A percentile compares a stretch with the other conserved stretches of the same genome.
phyloP scores from a whole-genome alignment of 768 basidiomycete species.

The Crassisporium funariophilum region DNA sequence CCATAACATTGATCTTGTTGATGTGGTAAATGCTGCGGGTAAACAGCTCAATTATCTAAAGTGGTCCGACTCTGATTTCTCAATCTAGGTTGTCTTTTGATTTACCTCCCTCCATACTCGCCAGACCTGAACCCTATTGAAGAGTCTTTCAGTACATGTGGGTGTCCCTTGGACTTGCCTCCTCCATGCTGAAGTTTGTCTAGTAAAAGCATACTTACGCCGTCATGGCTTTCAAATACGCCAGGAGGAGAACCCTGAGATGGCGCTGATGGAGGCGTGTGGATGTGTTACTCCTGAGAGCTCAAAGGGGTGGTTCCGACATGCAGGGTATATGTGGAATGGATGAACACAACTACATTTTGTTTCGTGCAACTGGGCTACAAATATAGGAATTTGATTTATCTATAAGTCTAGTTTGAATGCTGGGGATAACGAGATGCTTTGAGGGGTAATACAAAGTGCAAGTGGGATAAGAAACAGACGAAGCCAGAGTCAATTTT shows the following conservation, averaged over 20 bases:
- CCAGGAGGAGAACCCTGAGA: constrained; percentile 10
- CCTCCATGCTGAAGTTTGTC: background rate
- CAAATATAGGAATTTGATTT: too few relatives aligned
- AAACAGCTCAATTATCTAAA: background rate
- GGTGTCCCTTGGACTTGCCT: background rate
- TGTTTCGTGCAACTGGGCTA: too few relatives aligned
- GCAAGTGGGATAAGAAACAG: background rate
- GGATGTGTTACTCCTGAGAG: constrained; percentile 21
- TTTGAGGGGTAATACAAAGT: background rate
- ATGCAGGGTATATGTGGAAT: constrained; percentile 24
- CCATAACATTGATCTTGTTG: constrained; percentile 22
- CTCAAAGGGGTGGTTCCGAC: constrained; percentile 19
- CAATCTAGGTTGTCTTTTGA: constrained; percentile 17
- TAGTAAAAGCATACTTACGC: constrained; percentile 12
- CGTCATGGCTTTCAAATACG: constrained; percentile 8
- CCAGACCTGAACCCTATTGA: constrained; percentile 39
- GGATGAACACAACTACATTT: background rate
- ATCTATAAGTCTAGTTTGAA: too few relatives aligned
- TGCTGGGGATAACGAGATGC: too few relatives aligned
- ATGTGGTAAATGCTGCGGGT: constrained; percentile 22
- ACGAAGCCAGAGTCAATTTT: too few relatives aligned
- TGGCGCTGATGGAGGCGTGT: constrained; percentile 13
- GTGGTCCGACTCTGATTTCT: background rate
- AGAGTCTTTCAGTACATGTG: constrained; percentile 26
- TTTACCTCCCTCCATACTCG: constrained; percentile 36